Conservation (phyloP, 2,329 filamentous ascomycete species). For the Endocalyx cinctus region DNA sequence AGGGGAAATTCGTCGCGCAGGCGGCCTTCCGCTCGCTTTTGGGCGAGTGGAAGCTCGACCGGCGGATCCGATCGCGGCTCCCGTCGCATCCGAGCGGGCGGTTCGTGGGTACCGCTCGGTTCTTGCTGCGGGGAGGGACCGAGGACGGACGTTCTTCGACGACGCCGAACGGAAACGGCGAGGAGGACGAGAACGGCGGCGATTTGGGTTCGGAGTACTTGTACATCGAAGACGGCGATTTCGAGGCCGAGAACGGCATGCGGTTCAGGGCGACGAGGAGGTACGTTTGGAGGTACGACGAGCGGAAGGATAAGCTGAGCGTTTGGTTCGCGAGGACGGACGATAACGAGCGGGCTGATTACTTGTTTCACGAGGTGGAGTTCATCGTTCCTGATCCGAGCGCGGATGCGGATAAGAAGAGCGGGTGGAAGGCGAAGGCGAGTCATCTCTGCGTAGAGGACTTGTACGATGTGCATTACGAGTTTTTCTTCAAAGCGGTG, state of each 20-base stretch:
- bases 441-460: conserved; percentile 69
- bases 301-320: conserved; percentile 54
- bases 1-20: conserved; percentile 51
- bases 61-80: conserved; percentile 49
- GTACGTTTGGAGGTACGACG: conserved; percentile 70
- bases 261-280: conserved; percentile 58
- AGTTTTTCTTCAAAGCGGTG: conserved; percentile 58
- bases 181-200: conserved; percentile 14
- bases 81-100: conserved; percentile 58
- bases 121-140: conserved; percentile 59
- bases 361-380: conserved; percentile 71
- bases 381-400: conserved; percentile 37
- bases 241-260: conserved; percentile 52
- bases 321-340: conserved; percentile 70
- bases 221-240: conserved; percentile 64
- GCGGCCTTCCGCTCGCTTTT: conserved; percentile 69
- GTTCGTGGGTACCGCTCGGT: conserved; percentile 61
- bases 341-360: conserved; percentile 59
- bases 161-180: conserved; percentile 9
- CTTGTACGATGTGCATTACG: conserved; percentile 65
- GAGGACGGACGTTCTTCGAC: conserved; percentile 45
- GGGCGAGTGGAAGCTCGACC: conserved; percentile 62
- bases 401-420: conserved; percentile 22
- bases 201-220: conserved; percentile 55
- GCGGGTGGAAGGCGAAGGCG: conserved; percentile 59